phyloP scores from a whole-genome alignment of 345 rosid genomes.

The Anastatica hierochuntica region DNA sequence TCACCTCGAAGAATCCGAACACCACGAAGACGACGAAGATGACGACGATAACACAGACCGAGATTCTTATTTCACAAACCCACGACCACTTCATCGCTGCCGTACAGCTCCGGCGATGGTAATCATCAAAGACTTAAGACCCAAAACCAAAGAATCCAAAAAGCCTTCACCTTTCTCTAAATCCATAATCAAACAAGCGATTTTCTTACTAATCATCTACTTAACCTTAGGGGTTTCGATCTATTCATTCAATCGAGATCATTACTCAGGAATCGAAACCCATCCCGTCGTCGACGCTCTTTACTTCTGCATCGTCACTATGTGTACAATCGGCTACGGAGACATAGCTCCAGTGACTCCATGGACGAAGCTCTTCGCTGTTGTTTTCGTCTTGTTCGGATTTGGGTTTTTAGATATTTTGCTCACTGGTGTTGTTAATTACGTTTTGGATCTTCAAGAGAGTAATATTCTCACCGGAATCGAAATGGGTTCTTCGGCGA shows the following conservation, averaged over 20 bases:
- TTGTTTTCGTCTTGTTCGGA: conserved; percentile 58
- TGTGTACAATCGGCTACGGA: conserved; percentile 81
- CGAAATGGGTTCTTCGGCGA: conserved; percentile 19
- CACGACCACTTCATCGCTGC: conserved; percentile 50
- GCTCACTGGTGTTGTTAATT: conserved; percentile 55
- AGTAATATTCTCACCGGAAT: conserved; percentile 43
- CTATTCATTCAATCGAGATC: conserved; percentile 48
- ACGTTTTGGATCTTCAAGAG: conserved; percentile 60
- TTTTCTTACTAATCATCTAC: conserved; percentile 42
- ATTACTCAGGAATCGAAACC: conserved; percentile 65
- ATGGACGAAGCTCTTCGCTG: conserved; percentile 52
- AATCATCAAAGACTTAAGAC: conserved; percentile 35
- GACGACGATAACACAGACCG: not conserved
- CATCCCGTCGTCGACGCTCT: conserved; percentile 74
- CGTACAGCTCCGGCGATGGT: conserved; percentile 87
- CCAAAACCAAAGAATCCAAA: conserved; percentile 21
- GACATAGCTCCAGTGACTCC: conserved; percentile 64
- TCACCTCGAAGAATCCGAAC: conserved; percentile 17
- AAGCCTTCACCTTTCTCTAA: conserved; percentile 38
- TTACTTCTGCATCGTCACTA: conserved; percentile 60
- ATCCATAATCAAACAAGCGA: conserved; percentile 45
- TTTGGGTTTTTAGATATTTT: conserved; percentile 61
- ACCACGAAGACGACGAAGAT: not conserved
- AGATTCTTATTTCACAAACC: not conserved
- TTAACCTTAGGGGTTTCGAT: conserved; percentile 47